Evolutionary conservation across 257 asterid genomes (phyloP).

Genomic region (Ehretia macrophylla): DNA sequence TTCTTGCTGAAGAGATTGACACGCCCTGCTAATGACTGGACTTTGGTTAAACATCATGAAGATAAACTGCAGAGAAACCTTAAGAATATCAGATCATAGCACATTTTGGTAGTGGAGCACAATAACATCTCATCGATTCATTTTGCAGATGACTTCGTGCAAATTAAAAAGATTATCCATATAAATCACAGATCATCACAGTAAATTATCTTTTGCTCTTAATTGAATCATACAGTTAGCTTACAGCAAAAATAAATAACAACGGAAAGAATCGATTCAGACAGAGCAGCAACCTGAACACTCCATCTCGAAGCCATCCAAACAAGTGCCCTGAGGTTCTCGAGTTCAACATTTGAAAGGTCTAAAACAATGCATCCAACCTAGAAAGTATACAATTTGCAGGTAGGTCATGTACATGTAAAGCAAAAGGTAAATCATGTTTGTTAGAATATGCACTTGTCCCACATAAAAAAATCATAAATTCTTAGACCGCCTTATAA

Average conservation of each 20-base stretch:
- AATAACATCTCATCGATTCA: no score
- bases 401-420: no score
- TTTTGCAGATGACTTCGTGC: no score
- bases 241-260: not conserved
- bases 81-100: slow-evolving; percentile 1
- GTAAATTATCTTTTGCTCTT: no score
- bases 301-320: slow-evolving; percentile 54
- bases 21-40: slow-evolving; percentile 24
- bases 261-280: slow-evolving; percentile 5
- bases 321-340: slow-evolving; percentile 53
- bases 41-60: slow-evolving; percentile 46
- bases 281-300: slow-evolving; percentile 48
- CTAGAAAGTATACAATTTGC: slow-evolving; percentile 34
- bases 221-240: no score
- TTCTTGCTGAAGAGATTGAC: slow-evolving; percentile 45
- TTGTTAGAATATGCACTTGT: no score
- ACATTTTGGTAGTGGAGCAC: no score
- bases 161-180: no score
- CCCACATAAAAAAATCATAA: no score
- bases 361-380: slow-evolving; percentile 65
- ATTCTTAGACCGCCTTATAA: no score
- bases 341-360: slow-evolving; percentile 39
- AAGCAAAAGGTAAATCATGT: no score
- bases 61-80: slow-evolving; percentile 47
- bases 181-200: no score